These are phyloP conservation scores for Yamadazyma olivae DNA, from an alignment of 805 yeast species.

Conservation along the genomic window DNA sequence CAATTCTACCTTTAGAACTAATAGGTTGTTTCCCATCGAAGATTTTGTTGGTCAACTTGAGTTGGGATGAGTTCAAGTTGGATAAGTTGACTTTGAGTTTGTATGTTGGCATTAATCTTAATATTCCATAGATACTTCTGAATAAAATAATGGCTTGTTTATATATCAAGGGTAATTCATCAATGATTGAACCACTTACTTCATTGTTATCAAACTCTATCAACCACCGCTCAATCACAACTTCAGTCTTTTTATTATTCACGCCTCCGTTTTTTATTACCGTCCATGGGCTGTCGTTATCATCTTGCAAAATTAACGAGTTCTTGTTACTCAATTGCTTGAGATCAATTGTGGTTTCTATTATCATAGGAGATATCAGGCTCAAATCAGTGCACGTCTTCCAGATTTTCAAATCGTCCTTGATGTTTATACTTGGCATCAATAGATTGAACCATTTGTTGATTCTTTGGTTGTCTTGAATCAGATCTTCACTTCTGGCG, in stretches of 20 bases:
- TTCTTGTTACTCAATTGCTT: constrained; percentile 55
- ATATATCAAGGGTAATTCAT: constrained; percentile 66
- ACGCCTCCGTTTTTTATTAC: constrained; percentile 51
- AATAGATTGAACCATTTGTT: constrained; percentile 67
- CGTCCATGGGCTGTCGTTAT: constrained; percentile 49
- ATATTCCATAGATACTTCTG: constrained; percentile 66
- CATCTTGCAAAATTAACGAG: constrained; percentile 56
- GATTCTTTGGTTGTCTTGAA: constrained; percentile 17
- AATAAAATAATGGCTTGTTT: constrained; percentile 72
- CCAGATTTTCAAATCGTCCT: constrained; percentile 69
- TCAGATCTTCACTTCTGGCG: constrained; percentile 31
- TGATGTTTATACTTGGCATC: constrained; percentile 33
- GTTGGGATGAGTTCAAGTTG: constrained; percentile 8
- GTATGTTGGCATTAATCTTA: constrained; percentile 70
- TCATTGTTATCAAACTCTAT: constrained; percentile 65
- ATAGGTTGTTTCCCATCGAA: constrained; percentile 79
- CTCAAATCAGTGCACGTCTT: constrained; percentile 39
- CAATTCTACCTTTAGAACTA: constrained; percentile 78
- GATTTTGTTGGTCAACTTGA: constrained; percentile 56
- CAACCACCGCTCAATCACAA: constrained; percentile 94
- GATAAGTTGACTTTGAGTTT: constrained; percentile 43
- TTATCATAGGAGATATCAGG: constrained; percentile 73
- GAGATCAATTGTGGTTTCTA: constrained; percentile 78
- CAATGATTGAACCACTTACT: constrained; percentile 30
- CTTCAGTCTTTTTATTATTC: constrained; percentile 57